Evolutionary conservation across 176 grass and related monocot genomes (phyloP).

Genomic region (Calamus simplicifolius): DNA sequence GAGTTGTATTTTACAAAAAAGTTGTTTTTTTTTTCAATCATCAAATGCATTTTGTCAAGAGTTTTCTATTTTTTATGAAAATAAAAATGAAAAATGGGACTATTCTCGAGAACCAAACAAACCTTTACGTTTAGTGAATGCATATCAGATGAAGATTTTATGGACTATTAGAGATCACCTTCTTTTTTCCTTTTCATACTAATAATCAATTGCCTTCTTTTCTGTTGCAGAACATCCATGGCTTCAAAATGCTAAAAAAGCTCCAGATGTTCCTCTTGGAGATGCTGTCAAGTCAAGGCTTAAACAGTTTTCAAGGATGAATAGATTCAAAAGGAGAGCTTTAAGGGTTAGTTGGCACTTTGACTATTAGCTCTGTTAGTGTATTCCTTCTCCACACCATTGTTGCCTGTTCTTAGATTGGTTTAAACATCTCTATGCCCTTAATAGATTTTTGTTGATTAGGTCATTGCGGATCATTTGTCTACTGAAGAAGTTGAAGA

Average conservation of each 20-base stretch:
- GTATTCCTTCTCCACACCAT: too few species aligned
- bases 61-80: too few species aligned
- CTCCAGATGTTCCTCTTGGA: slow-evolving; percentile 1
- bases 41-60: too few species aligned
- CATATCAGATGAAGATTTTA: neutral
- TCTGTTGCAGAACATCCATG: slow-evolving; percentile 7
- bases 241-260: slow-evolving; percentile 1
- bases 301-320: slow-evolving; percentile 1
- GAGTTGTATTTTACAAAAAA: too few species aligned
- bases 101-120: too few species aligned
- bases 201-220: neutral
- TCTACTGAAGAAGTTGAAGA: slow-evolving; percentile 1
- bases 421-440: slow-evolving; percentile 11
- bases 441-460: slow-evolving; percentile 9
- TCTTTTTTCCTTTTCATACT: too few species aligned
- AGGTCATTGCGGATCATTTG: slow-evolving; percentile 3
- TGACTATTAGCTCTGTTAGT: too few species aligned
- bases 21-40: too few species aligned
- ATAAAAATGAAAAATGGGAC: too few species aligned
- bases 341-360: slow-evolving; percentile 1
- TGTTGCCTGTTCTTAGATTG: slow-evolving; percentile 1
- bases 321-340: slow-evolving; percentile 3
- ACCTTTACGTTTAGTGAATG: too few species aligned
- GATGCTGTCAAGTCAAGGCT: neutral
- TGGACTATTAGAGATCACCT: neutral